Conservation (phyloP, 176 grass and related monocot species). For the Oryza punctata region DNA sequence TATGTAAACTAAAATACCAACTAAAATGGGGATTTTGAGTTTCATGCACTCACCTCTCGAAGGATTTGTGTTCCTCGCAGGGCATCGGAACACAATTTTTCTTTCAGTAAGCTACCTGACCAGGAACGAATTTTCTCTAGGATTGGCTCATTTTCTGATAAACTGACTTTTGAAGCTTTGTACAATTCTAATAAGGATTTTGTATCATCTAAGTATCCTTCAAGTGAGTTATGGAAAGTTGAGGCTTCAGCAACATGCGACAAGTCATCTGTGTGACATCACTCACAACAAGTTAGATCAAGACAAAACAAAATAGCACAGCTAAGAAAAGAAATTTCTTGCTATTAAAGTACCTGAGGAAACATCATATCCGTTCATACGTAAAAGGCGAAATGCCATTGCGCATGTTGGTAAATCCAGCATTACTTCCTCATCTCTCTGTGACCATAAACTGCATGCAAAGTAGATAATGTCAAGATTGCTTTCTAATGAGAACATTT, state of each 20-base stretch:
- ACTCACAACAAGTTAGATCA: background rate
- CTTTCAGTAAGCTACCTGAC: slow-evolving; percentile 50
- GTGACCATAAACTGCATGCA: slow-evolving; percentile 62
- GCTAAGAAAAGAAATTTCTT: background rate
- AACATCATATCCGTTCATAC: slow-evolving; percentile 67
- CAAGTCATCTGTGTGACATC: slow-evolving; percentile 51
- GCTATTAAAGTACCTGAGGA: slow-evolving; percentile 49
- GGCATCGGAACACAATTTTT: slow-evolving; percentile 23
- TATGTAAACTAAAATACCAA: background rate
- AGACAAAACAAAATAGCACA: background rate
- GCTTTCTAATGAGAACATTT: background rate
- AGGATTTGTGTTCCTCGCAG: background rate
- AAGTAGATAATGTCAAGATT: slow-evolving; percentile 18
- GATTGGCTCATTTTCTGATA: slow-evolving; percentile 49
- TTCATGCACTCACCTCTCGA: slow-evolving; percentile 42
- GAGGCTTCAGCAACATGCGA: slow-evolving; percentile 35
- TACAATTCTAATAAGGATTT: slow-evolving; percentile 63
- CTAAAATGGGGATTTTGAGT: background rate
- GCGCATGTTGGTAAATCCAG: slow-evolving; percentile 51
- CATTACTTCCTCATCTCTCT: slow-evolving; percentile 55
- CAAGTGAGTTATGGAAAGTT: slow-evolving; percentile 47
- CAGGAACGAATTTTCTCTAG: slow-evolving; percentile 57
- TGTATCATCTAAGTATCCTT: slow-evolving; percentile 67
- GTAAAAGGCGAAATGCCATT: slow-evolving; percentile 73
- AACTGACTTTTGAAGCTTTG: slow-evolving; percentile 63